Conservation (phyloP, 208 protist species). For the Phytomonas francai region DNA sequence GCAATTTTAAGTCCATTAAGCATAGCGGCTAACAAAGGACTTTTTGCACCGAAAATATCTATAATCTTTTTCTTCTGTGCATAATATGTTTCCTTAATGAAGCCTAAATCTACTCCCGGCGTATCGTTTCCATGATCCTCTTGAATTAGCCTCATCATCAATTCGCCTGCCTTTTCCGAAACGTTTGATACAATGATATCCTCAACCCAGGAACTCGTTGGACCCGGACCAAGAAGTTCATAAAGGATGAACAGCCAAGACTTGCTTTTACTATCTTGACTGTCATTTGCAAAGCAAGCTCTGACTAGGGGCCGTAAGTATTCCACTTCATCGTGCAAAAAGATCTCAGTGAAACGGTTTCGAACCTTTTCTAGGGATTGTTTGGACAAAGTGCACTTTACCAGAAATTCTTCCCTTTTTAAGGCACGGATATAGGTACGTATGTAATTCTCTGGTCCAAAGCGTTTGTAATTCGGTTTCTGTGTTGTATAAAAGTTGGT, state of each 20-base stretch:
- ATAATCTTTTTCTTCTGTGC: conserved; percentile 14
- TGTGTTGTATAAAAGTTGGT: conserved; percentile 26
- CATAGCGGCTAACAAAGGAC: not conserved
- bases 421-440: conserved; percentile 23
- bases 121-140: not conserved
- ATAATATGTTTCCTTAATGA: conserved; percentile 17
- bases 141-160: conserved; percentile 8
- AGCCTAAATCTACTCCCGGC: conserved; percentile 9
- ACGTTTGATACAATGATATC: conserved; percentile 18
- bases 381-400: conserved; percentile 42
- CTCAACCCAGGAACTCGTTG: conserved; percentile 26
- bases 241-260: conserved; percentile 22
- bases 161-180: conserved; percentile 13
- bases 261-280: conserved; percentile 12
- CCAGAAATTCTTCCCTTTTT: conserved; percentile 34
- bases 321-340: conserved; percentile 38
- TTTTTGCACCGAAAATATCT: conserved; percentile 12
- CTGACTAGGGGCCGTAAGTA: conserved; percentile 25
- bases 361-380: conserved; percentile 42
- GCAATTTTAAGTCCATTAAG: conserved; percentile 10
- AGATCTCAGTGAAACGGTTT: conserved; percentile 26
- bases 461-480: conserved; percentile 25
- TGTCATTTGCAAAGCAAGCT: conserved; percentile 23
- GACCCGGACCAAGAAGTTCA: conserved; percentile 19
- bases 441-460: conserved; percentile 37